phyloP scores from a whole-genome alignment of 176 grass and related monocot species.

The Rhynchospora pubera region DNA sequence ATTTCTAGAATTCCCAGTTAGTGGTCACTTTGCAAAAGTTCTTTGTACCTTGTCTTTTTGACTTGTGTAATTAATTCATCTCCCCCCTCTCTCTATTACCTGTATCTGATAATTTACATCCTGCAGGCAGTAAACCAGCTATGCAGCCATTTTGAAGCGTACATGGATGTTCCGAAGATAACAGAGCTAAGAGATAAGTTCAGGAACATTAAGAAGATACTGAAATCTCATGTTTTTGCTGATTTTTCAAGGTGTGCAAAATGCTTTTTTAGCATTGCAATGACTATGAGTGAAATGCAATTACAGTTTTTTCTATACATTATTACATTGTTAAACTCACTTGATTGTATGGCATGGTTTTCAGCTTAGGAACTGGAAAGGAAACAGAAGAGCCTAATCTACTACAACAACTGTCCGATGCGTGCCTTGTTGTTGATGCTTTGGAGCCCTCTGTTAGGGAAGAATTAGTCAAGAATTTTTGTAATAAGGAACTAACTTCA shows the following conservation, averaged over 20 bases:
- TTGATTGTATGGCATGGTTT: slow-evolving; percentile 5
- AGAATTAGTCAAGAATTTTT: slow-evolving; percentile 98
- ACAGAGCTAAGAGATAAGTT: slow-evolving; percentile 96
- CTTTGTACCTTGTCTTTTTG: background rate
- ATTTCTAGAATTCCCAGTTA: background rate
- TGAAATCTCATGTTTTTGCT: slow-evolving; percentile 97
- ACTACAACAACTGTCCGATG: slow-evolving; percentile 89
- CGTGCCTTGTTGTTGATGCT: slow-evolving; percentile 97
- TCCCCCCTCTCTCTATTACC: background rate
- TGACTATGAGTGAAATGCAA: background rate
- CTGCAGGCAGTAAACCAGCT: slow-evolving; percentile 92
- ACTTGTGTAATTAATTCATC: background rate
- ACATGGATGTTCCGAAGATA: slow-evolving; percentile 96
- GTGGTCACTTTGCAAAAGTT: background rate
- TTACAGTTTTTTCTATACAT: background rate
- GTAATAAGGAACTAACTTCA: slow-evolving; percentile 94
- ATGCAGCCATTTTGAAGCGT: slow-evolving; percentile 98
- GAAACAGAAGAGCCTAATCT: slow-evolving; percentile 89
- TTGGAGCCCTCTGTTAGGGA: slow-evolving; percentile 93
- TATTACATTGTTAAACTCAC: background rate
- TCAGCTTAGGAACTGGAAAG: slow-evolving; percentile 99
- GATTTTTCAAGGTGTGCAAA: slow-evolving; percentile 83
- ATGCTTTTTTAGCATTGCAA: background rate
- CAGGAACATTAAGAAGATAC: slow-evolving; percentile 99
- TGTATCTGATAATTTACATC: slow-evolving; percentile 13